phyloP scores from a whole-genome alignment of 2,329 filamentous ascomycete genomes.

The Colletotrichum orchidophilum region DNA sequence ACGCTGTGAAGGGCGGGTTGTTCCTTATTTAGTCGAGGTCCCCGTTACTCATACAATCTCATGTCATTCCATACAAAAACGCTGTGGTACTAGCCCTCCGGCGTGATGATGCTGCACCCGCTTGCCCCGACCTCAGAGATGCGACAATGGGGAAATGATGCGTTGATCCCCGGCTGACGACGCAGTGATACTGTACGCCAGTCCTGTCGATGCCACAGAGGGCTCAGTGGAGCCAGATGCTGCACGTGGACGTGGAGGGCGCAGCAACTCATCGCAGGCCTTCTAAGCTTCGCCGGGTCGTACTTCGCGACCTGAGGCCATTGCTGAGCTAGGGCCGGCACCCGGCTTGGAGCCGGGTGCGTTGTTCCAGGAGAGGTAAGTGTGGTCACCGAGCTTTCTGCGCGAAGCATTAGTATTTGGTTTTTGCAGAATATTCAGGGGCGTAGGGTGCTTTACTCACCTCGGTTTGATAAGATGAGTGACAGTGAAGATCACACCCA shows the following conservation, averaged over 20 bases:
- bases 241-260: slow-evolving; percentile 20
- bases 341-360: slow-evolving; percentile 55
- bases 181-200: slow-evolving; percentile 19
- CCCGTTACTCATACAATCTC: slow-evolving; percentile 32
- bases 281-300: slow-evolving; percentile 55
- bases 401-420: slow-evolving; percentile 9
- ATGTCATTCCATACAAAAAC: slow-evolving; percentile 22
- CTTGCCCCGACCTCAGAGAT: neutral
- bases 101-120: neutral
- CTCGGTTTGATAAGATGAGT: slow-evolving; percentile 92
- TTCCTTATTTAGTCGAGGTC: neutral
- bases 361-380: slow-evolving; percentile 95
- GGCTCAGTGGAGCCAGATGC: slow-evolving; percentile 13
- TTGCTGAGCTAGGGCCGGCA: slow-evolving; percentile 51
- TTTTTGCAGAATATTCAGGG: neutral
- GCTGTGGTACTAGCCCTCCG: neutral
- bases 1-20: neutral
- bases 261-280: slow-evolving; percentile 40
- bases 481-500: slow-evolving; percentile 88
- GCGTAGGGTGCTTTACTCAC: slow-evolving; percentile 55
- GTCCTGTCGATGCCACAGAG: neutral
- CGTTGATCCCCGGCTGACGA: slow-evolving; percentile 19
- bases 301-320: slow-evolving; percentile 66
- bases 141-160: slow-evolving; percentile 8
- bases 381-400: slow-evolving; percentile 97